Base-by-base conservation (phyloP, 2,329 filamentous ascomycete species). In the Pyrenochaeta sp. region DNA sequence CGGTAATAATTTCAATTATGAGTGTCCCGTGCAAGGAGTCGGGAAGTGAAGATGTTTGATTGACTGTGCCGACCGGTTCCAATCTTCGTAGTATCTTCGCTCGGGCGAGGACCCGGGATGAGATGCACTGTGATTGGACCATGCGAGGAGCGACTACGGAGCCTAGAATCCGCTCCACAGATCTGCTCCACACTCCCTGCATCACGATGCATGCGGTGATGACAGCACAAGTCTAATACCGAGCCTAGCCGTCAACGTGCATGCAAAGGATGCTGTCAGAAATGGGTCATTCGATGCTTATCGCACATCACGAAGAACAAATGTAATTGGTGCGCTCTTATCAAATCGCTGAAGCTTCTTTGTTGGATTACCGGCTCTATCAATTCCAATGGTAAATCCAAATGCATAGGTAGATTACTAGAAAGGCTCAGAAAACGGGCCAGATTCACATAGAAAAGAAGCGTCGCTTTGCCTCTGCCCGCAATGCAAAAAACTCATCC, bases 401-500 rank as follows among this genome's bases (percentile, higher is more conserved):
- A 22, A 40, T 30, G 24, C 23, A 29, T 43, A 21, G 28, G 38
- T 20, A 23, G 7, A n/a, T 14, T 17, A 2, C n/a, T 11, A 11
- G 15, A 18, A 14, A 18, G 18, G 15, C 29, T 31, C 15, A 31
- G 11, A 11, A 13, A 27, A 31, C 13, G 26, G 14, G 19, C 19
- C 15, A 11, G 4, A 7, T 17, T 43, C 14, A 49, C 5, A 41
- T 48, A 24, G 44, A 51, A 22, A 61, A 51, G 2, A 63, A 17
- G 18, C 66, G 42, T 31, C 62, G 58, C 32, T 44, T 46, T 4
- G 60, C 48, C 48, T 68, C 65, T 17, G 26, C 56, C 20, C 53
- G 57, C 35, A 69, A 37, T 6, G 63, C 62, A 6, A 41, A 35
- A 40, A 65, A 64, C 45, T 68, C 65, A 41, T 67, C 63, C 27